These are phyloP conservation scores for Nicotiana attenuata DNA, from an alignment of 257 asterid genomes.

Conservation along the genomic window DNA sequence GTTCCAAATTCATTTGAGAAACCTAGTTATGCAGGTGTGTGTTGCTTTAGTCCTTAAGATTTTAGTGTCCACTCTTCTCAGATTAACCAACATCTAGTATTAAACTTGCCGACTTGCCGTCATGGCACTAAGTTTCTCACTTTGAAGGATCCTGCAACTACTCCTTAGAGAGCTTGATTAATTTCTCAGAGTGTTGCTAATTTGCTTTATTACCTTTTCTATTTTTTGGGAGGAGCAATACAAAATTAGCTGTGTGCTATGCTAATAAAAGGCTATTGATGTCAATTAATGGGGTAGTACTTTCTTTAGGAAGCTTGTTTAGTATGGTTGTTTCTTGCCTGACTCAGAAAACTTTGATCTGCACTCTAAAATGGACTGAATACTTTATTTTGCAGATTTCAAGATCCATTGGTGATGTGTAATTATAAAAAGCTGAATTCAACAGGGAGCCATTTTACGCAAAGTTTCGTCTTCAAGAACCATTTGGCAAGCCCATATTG, in stretches of 20 bases:
- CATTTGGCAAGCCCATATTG: constrained; percentile 60
- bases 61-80: neutral
- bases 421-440: constrained; percentile 58
- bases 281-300: neutral
- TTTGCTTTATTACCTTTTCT: no score
- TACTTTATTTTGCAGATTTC: constrained; percentile 45
- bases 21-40: neutral
- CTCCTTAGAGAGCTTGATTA: neutral
- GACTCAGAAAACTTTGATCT: neutral
- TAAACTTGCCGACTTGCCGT: neutral
- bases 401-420: constrained; percentile 77
- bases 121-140: neutral
- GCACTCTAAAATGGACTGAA: neutral
- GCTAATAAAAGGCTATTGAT: no score
- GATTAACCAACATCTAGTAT: neutral
- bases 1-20: neutral
- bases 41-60: neutral
- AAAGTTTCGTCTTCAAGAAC: constrained; percentile 61
- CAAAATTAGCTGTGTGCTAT: no score
- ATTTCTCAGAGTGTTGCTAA: neutral
- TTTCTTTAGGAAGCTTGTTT: neutral
- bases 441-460: constrained; percentile 76
- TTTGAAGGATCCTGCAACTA: neutral
- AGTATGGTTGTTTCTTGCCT: neutral
- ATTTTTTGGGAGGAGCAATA: no score